phyloP scores from a whole-genome alignment of 2,329 filamentous ascomycete species.

The Ophiostoma ulmi region DNA sequence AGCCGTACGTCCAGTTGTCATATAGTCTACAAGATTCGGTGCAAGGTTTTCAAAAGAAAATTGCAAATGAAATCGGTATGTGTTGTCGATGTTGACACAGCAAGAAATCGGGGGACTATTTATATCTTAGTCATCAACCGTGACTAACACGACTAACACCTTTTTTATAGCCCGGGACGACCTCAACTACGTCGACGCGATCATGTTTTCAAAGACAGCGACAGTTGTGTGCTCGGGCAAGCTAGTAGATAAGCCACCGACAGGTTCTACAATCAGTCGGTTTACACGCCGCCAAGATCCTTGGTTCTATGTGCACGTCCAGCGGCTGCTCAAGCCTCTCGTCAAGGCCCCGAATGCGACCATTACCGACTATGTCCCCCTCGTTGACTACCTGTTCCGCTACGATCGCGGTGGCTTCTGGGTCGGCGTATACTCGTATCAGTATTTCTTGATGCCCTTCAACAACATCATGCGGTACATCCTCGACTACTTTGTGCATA shows the following conservation, averaged over 20 bases:
- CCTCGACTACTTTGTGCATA: constrained; percentile 59
- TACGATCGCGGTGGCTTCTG: constrained; percentile 68
- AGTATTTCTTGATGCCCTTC: constrained; percentile 56
- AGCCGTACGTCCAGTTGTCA: constrained; percentile 50
- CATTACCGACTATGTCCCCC: constrained; percentile 48
- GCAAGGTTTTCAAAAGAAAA: constrained; percentile 39
- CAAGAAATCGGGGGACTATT: background rate
- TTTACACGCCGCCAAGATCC: constrained; percentile 59
- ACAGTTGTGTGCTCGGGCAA: constrained; percentile 59
- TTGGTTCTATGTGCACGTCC: constrained; percentile 69
- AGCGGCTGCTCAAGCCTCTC: constrained; percentile 38
- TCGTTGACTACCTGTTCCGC: constrained; percentile 64
- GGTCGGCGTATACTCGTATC: constrained; percentile 58
- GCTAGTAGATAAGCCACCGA: constrained; percentile 45
- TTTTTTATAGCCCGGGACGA: background rate
- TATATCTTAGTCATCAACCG: background rate
- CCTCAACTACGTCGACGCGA: constrained; percentile 63
- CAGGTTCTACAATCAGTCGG: constrained; percentile 34
- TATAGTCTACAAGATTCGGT: constrained; percentile 46
- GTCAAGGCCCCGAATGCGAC: constrained; percentile 26
- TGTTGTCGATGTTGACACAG: background rate
- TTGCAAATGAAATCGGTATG: constrained; percentile 34
- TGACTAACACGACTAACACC: background rate
- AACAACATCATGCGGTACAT: constrained; percentile 57
- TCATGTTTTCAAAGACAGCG: constrained; percentile 52